These are phyloP conservation scores for Lablab purpureus DNA, from an alignment of 306 rosid species.

Conservation along the genomic window DNA sequence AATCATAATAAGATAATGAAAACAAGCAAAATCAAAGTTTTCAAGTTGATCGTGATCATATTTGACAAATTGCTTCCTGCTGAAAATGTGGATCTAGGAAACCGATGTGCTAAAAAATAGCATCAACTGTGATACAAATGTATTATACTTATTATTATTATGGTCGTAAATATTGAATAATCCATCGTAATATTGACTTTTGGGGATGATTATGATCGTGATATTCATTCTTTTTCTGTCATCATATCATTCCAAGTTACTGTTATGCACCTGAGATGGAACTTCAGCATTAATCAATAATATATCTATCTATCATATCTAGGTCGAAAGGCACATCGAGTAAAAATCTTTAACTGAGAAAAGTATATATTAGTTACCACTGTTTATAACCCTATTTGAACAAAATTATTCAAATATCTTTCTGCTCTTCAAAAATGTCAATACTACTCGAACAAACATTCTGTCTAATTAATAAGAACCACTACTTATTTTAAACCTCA, in stretches of 20 bases:
- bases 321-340: neutral
- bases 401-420: neutral
- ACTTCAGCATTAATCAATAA: conserved; percentile 1
- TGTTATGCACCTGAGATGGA: conserved; percentile 12
- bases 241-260: neutral
- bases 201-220: conserved; percentile 11
- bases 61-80: conserved; percentile 28
- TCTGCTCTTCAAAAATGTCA: neutral
- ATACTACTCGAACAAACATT: neutral
- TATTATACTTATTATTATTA: neutral
- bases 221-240: conserved; percentile 3
- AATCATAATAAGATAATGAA: no score
- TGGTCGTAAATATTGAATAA: neutral
- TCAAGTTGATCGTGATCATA: neutral
- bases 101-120: neutral
- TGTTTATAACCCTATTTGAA: neutral
- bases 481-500: neutral
- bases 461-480: neutral
- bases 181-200: conserved; percentile 40
- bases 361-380: neutral
- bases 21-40: neutral
- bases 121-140: neutral
- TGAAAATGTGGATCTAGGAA: conserved; percentile 32
- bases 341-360: neutral
- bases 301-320: neutral